phyloP scores from a whole-genome alignment of 1,284 basidiomycete genomes.

The Cutaneotrichosporon sp. region DNA sequence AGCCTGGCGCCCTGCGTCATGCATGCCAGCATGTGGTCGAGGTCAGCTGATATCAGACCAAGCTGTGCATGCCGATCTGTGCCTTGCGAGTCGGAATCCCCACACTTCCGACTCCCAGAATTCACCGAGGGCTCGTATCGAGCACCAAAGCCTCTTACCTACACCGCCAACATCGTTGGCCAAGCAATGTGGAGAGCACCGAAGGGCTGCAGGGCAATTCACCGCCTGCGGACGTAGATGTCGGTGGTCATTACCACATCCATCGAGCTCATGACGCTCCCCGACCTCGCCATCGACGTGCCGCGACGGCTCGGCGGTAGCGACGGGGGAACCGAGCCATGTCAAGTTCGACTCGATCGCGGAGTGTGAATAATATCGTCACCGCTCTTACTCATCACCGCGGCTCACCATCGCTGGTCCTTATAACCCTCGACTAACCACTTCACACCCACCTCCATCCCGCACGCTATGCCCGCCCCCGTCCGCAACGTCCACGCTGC shows the following conservation, averaged over 20 bases:
- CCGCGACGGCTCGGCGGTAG: too few relatives aligned
- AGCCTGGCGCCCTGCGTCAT: too few relatives aligned
- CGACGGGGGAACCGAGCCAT: neutral
- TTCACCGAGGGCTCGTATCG: neutral
- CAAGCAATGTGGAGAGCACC: too few relatives aligned
- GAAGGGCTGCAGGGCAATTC: too few relatives aligned
- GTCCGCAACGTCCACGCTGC: slow-evolving; percentile 6
- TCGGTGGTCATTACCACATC: too few relatives aligned
- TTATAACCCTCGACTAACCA: neutral
- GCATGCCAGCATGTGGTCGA: neutral
- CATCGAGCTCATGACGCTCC: too few relatives aligned
- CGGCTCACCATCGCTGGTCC: too few relatives aligned
- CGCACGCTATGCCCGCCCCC: neutral
- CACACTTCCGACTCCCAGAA: neutral
- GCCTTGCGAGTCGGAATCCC: neutral
- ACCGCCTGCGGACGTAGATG: too few relatives aligned
- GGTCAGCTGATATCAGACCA: slow-evolving; percentile 1
- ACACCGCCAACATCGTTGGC: too few relatives aligned
- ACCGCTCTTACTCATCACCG: too few relatives aligned
- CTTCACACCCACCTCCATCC: neutral
- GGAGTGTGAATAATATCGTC: neutral
- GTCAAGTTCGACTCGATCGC: neutral
- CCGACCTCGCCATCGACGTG: too few relatives aligned
- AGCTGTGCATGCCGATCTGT: neutral
- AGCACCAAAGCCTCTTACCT: too few relatives aligned